Evolutionary conservation across 352 stramenopile species (phyloP), one percentile per base, ranked within the genome.

Genomic region (Phytopythium oedochilum): DNA sequence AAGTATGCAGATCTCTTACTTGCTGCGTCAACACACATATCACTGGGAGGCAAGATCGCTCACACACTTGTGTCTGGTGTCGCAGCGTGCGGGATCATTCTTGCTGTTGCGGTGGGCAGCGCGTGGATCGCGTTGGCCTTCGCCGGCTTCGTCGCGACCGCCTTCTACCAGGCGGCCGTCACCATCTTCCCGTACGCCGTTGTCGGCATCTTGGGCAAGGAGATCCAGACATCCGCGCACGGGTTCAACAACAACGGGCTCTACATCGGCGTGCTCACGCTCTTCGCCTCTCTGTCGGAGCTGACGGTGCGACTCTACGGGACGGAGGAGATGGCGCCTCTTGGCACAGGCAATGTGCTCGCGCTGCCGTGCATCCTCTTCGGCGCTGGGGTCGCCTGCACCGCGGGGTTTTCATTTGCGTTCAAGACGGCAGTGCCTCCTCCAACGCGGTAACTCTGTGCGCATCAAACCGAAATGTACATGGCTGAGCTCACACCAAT

Each of bases 161-260:
- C 64, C 0, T 85, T 85, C 44, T 92, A 89, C 53, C 81, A 83
- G 49, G 72, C 75, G 0, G 75, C 85, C 18, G 73, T 84, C 36
- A 68, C 66, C 32, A 73, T 92, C 25, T 89, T 92, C 46, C 78
- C 82, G 22, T 92, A 88, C 67, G 78, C 82, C 5, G 74, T 92
- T 28, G 82, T 92, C 20, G 82, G 82, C 9, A 88, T 92, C 52
- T 83, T 92, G 74, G 75, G 78, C 66, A 89, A 88, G 58, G 68
- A 88, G 55, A 81, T 89, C 28, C 78, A 86, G 52, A 78, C 76
- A 31, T 83, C 79, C 5, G 53, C 64, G 25, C 68, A 83, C 23
- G 69, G 75, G 49, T 91, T 87, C 67, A 92, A 92, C 68, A 89
- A 89, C 69, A 92, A 92, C 46, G 82, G 82, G 2, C 66, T 92